Conservation (phyloP, 2,329 filamentous ascomycete species). For the Cylindrodendrum hubeiense region DNA sequence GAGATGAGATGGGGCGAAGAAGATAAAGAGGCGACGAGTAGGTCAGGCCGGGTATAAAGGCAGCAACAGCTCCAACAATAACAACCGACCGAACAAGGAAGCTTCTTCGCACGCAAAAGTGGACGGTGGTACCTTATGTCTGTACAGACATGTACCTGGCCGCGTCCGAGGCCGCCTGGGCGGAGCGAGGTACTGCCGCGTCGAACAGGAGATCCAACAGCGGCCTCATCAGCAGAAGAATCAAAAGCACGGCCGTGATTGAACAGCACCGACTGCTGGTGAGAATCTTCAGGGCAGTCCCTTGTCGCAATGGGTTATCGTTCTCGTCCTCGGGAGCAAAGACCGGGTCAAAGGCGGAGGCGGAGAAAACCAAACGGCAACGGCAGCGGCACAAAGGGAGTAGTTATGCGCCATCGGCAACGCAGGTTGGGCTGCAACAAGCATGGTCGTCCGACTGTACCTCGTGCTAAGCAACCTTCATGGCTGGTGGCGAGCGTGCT, state of each 20-base stretch:
- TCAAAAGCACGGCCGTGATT: not conserved
- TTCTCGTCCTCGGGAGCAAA: conserved; percentile 13
- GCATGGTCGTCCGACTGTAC: conserved; percentile 29
- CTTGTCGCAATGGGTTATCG: not conserved
- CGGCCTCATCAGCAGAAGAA: not conserved
- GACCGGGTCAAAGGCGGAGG: not conserved
- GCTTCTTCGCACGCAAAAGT: conserved; percentile 20
- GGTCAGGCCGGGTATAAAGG: conserved; percentile 23
- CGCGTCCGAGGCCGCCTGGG: conserved; percentile 15
- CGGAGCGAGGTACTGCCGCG: conserved; percentile 11
- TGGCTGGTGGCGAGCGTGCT: conserved; percentile 29
- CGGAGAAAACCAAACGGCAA: conserved; percentile 11
- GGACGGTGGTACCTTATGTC: conserved; percentile 12
- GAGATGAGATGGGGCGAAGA: conserved; percentile 21
- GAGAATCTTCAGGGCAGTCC: conserved; percentile 1
- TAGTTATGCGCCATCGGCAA: conserved; percentile 34
- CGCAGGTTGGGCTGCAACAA: conserved; percentile 40
- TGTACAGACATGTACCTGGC: conserved; percentile 10
- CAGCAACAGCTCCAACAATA: conserved; percentile 26
- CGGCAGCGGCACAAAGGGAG: conserved; percentile 25
- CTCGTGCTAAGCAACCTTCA: conserved; percentile 27
- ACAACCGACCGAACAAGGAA: conserved; percentile 22
- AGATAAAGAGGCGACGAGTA: conserved; percentile 18
- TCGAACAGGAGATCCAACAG: conserved; percentile 17
- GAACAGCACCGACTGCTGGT: not conserved